Evolutionary conservation across 2,329 filamentous ascomycete species (phyloP), one percentile per base, ranked within the genome.

Genomic region (Pseudogymnoascus sp.): DNA sequence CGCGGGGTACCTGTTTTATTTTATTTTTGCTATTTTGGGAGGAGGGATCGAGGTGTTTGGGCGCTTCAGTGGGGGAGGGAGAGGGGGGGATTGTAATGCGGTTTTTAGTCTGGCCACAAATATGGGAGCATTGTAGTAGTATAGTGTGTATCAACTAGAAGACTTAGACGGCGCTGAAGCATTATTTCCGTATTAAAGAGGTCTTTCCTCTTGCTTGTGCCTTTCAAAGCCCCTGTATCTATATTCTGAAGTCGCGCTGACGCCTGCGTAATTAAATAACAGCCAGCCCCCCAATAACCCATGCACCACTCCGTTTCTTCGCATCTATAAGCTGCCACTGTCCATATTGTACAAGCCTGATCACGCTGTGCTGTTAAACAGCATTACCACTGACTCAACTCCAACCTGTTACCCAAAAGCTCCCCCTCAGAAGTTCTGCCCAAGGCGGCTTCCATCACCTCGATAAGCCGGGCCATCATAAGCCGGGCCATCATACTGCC

Each of bases 101-200:
- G 29, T n/a, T 55, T 55, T 55, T 33, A 55, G 48, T 33, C 48
- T 33, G 10, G 29, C 29, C 48, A 55, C 29, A 31, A 33, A 55
- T 55, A 55, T 55, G 48, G 48, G 27, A 18, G n/a, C 29, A 33
- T 55, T 55, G 48, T 55, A 55, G 48, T 55, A 55, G 48, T 55
- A 55, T 55, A 33, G 48, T 55, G 48, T 55, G 48, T 55, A 55
- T 55, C 48, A 55, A 55, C n/a, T 55, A 55, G 48, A 55, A 4
- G 48, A 33, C 48, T 33, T 55, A 33, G 48, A 55, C 27, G 29
- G 48, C 29, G 29, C 29, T 18, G 48, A 55, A 33, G 27, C 15
- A 33, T 55, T 55, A 33, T 33, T 52, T 55, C 29, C 29, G 15
- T 55, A 33, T 13, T 5, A n/a, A 33, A 33, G 29, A 9, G 8